A percentile compares a stretch with the other conserved stretches of the same genome.
phyloP scores from a whole-genome alignment of 139 green algal genomes.

The Ettlia oleoabundans region DNA sequence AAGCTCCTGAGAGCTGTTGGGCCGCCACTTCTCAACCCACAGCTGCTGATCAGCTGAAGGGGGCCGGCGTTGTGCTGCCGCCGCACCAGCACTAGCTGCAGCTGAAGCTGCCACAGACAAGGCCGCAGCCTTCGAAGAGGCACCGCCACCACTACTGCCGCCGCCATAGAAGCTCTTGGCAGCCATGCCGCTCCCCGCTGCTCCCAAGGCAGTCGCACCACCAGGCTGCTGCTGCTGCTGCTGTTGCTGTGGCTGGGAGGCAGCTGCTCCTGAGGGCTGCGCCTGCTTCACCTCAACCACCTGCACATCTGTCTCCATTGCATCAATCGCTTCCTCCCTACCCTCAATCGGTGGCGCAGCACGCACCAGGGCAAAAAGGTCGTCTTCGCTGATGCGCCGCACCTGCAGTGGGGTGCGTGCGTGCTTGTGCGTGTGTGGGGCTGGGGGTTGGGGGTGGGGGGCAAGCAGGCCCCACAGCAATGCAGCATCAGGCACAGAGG shows the following conservation, averaged over 20 bases:
- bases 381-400: conserved; percentile 81
- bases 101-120: background rate
- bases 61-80: background rate
- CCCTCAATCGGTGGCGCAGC: conserved; percentile 48
- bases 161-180: background rate
- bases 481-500: too few relatives aligned
- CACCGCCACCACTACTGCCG: background rate
- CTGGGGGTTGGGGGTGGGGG: background rate
- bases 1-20: conserved; percentile 76
- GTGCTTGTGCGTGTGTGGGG: too few relatives aligned
- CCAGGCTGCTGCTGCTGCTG: too few relatives aligned
- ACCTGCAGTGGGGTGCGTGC: background rate
- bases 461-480: background rate
- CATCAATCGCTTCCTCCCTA: background rate
- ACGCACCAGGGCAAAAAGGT: conserved; percentile 79
- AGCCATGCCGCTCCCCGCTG: background rate
- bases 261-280: background rate
- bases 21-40: conserved; percentile 96
- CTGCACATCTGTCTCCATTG: background rate
- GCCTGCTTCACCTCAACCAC: background rate
- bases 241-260: background rate
- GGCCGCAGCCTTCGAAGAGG: background rate
- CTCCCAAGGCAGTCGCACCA: too few relatives aligned
- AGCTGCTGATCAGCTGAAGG: conserved; percentile 54
- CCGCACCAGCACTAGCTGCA: background rate